Conservation (phyloP, 1,284 basidiomycete species). For the Erythrobasidium hasegawianum region DNA sequence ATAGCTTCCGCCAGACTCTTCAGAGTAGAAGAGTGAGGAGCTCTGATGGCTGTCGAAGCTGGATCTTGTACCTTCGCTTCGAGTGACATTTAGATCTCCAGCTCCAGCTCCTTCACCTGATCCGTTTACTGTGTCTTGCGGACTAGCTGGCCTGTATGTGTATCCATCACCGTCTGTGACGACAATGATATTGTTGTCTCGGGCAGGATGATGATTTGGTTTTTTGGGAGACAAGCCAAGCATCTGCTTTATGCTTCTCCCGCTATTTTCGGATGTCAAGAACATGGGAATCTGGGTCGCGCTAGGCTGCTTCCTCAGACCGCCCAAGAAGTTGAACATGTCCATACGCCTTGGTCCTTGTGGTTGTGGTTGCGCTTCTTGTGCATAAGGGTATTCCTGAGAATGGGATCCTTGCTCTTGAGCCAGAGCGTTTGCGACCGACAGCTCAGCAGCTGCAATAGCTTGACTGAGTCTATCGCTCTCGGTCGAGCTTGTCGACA, state of each 20-base stretch:
- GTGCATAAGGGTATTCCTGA: neutral
- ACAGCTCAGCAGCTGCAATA: constrained; percentile 20
- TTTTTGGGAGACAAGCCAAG: constrained; percentile 10
- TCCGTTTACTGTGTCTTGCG: neutral
- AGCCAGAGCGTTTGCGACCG: constrained; percentile 17
- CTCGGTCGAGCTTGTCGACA: constrained; percentile 15
- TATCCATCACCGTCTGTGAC: constrained; percentile 35
- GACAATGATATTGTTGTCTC: constrained; percentile 37
- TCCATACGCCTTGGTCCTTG: constrained; percentile 37
- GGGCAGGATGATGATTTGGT: neutral
- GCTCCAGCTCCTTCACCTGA: constrained; percentile 6
- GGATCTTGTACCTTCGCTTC: constrained; percentile 19
- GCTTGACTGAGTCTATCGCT: constrained; percentile 23
- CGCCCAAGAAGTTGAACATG: constrained; percentile 37
- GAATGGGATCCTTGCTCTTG: constrained; percentile 4
- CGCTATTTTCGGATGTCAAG: constrained; percentile 25
- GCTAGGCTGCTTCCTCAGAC: constrained; percentile 6
- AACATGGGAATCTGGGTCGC: constrained; percentile 14
- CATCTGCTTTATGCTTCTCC: constrained; percentile 28
- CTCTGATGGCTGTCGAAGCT: constrained; percentile 41
- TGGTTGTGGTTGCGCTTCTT: neutral
- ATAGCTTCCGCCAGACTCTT: constrained; percentile 31
- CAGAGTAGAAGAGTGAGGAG: constrained; percentile 43
- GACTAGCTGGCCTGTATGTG: constrained; percentile 20
- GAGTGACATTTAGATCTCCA: neutral